Percentiles rank a stretch among this genome's conserved stretches.
phyloP scores from a whole-genome alignment of 805 yeast genomes.

The Kuraishia ogatae region DNA sequence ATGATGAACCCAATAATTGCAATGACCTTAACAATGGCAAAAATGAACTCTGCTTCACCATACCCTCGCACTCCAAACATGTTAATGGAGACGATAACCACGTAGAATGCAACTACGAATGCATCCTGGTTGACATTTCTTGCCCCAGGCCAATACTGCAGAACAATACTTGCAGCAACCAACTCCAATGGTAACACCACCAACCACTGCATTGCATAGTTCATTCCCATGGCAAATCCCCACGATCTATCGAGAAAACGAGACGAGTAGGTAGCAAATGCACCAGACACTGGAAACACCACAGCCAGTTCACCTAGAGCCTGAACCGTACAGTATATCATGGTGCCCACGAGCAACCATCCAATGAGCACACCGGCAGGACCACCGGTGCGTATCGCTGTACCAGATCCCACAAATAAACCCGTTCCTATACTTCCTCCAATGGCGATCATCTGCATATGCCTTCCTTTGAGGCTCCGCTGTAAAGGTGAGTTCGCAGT shows the following conservation, averaged over 20 bases:
- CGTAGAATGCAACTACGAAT: slow-evolving; percentile 48
- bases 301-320: slow-evolving; percentile 59
- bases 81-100: slow-evolving; percentile 40
- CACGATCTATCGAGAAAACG: slow-evolving; percentile 50
- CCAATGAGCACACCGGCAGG: slow-evolving; percentile 66
- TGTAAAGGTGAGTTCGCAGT: slow-evolving; percentile 35
- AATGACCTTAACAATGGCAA: slow-evolving; percentile 44
- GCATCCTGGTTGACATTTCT: slow-evolving; percentile 38
- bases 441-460: slow-evolving; percentile 71
- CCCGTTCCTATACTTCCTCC: slow-evolving; percentile 87
- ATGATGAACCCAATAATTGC: slow-evolving; percentile 54
- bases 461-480: slow-evolving; percentile 43
- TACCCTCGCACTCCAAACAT: slow-evolving; percentile 58
- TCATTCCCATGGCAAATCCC: slow-evolving; percentile 58
- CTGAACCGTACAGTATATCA: slow-evolving; percentile 56
- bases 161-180: slow-evolving; percentile 45
- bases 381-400: slow-evolving; percentile 55
- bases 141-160: slow-evolving; percentile 35
- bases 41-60: slow-evolving; percentile 60
- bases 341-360: slow-evolving; percentile 47
- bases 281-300: slow-evolving; percentile 56
- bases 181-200: slow-evolving; percentile 46
- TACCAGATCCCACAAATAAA: slow-evolving; percentile 66
- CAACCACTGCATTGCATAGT: slow-evolving; percentile 47
- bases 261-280: slow-evolving; percentile 51